These are phyloP conservation scores for Laguncularia racemosa DNA, from an alignment of 345 rosid genomes.

Conservation along the genomic window DNA sequence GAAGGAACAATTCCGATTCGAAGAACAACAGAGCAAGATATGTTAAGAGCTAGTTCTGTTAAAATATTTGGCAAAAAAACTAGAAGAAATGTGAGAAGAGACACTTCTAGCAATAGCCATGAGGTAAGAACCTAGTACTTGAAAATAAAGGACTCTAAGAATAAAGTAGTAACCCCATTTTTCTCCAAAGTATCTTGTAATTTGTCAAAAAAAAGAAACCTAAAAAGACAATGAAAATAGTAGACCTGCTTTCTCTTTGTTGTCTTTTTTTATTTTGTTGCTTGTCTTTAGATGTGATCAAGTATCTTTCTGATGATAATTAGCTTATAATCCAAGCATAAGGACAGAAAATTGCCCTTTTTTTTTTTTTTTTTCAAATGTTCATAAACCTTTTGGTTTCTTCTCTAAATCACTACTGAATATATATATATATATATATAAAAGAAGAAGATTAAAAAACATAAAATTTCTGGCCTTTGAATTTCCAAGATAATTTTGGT, in stretches of 20 bases:
- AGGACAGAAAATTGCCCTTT: constrained; percentile 4
- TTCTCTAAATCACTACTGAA: neutral
- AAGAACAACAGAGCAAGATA: constrained; percentile 72
- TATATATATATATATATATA: too few species aligned
- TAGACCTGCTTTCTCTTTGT: neutral
- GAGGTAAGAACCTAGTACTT: constrained; percentile 42
- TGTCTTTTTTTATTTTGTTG: neutral
- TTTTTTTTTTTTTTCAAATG: neutral
- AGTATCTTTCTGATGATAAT: neutral
- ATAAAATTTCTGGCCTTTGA: neutral
- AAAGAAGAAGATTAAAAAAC: neutral
- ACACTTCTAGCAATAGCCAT: constrained; percentile 69
- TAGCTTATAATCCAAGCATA: neutral
- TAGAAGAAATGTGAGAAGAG: constrained; percentile 61
- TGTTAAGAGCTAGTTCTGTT: constrained; percentile 69
- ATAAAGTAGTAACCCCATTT: neutral
- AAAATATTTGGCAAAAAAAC: constrained; percentile 61
- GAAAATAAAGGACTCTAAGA: neutral
- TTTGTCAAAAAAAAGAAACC: neutral
- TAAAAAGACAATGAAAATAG: neutral
- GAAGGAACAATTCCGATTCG: constrained; percentile 88
- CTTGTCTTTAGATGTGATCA: neutral
- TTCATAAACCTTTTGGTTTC: neutral
- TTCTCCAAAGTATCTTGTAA: neutral
- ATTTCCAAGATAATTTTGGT: too few species aligned